phyloP scores from a whole-genome alignment of 2,329 filamentous ascomycete genomes.

The Aspergillus clavatus region DNA sequence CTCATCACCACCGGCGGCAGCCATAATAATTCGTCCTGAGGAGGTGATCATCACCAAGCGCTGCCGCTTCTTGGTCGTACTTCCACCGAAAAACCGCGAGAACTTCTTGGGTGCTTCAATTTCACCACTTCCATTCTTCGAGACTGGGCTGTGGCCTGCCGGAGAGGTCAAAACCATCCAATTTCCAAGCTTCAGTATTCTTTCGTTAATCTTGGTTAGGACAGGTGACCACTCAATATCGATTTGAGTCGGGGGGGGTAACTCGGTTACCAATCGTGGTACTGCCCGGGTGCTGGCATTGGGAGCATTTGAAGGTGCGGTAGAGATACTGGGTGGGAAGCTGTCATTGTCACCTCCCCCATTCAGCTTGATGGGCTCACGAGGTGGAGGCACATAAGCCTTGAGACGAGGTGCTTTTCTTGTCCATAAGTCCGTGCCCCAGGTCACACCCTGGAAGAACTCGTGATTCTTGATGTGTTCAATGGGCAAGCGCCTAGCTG shows the following conservation, averaged over 20 bases:
- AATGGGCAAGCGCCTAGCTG: constrained; percentile 74
- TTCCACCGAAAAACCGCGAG: constrained; percentile 87
- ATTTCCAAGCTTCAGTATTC: constrained; percentile 91
- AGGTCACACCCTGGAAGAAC: constrained; percentile 84
- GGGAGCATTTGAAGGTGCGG: constrained; percentile 36
- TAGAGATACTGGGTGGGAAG: constrained; percentile 40
- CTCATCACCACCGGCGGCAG: constrained; percentile 86
- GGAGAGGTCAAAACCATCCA: constrained; percentile 77
- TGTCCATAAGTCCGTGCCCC: constrained; percentile 83
- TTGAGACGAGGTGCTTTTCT: constrained; percentile 83
- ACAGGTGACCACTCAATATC: constrained; percentile 99
- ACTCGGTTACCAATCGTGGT: constrained; percentile 81
- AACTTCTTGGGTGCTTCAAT: constrained; percentile 75
- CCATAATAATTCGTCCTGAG: constrained; percentile 81
- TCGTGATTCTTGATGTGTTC: constrained; percentile 96
- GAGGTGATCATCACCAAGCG: constrained; percentile 93
- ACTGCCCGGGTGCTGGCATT: constrained; percentile 55
- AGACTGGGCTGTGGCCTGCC: constrained; percentile 67
- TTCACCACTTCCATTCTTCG: constrained; percentile 60
- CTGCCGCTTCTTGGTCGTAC: constrained; percentile 86
- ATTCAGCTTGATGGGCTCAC: constrained; percentile 74
- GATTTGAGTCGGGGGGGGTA: constrained; percentile 91
- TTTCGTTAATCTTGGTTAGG: constrained; percentile 81
- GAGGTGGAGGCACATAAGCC: constrained; percentile 70
- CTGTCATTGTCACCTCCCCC: constrained; percentile 41